Percentiles rank a stretch among this genome's conserved stretches.
phyloP scores from a whole-genome alignment of 1,284 basidiomycete species.

The Leccinum griseonigrum region DNA sequence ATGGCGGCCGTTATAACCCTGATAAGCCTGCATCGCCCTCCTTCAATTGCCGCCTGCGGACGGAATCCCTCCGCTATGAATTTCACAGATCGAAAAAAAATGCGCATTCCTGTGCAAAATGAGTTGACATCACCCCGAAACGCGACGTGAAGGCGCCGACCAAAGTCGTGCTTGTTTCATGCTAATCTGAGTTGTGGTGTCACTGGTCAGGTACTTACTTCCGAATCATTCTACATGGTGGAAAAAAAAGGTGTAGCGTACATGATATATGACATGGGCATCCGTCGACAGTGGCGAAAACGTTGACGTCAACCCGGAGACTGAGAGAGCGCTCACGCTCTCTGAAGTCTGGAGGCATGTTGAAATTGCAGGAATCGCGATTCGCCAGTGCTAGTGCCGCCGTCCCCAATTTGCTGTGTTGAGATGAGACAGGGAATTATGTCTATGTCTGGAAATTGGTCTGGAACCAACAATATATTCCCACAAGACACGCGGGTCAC shows the following conservation, averaged over 20 bases:
- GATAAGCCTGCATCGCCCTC: neutral
- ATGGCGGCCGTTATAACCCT: neutral
- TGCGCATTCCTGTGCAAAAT: neutral
- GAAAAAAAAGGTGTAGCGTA: neutral
- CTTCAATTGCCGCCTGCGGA: neutral
- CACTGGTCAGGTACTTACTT: neutral
- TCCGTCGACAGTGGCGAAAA: neutral
- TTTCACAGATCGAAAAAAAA: neutral
- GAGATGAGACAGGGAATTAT: no score
- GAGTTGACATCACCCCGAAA: neutral
- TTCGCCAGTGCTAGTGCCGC: neutral
- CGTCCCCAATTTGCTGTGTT: neutral
- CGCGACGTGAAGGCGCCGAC: neutral
- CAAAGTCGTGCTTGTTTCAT: neutral
- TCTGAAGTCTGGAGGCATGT: neutral
- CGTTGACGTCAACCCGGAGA: neutral
- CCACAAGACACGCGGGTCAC: no score
- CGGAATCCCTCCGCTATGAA: neutral
- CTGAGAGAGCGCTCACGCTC: neutral
- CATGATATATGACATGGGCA: neutral
- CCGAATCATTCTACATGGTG: neutral
- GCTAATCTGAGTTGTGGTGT: neutral
- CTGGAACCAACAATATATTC: no score
- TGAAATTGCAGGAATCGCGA: neutral
- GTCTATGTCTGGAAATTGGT: no score